phyloP scores from a whole-genome alignment of 208 protist genomes.

The Spongospora subterranea region DNA sequence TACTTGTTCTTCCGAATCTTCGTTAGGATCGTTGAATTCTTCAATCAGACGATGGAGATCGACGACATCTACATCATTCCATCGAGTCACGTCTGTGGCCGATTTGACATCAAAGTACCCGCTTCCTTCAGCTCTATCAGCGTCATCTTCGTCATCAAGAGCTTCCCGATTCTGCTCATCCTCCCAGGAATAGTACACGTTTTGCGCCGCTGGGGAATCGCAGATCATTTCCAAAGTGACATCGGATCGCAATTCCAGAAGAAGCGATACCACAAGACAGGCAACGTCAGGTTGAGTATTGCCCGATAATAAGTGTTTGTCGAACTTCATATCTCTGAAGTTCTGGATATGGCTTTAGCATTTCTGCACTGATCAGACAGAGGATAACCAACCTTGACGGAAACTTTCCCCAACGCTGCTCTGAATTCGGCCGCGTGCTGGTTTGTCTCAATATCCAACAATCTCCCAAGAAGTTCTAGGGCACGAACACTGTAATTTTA shows the following conservation, averaged over 20 bases:
- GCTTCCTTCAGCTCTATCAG: background rate
- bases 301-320: slow-evolving; percentile 27
- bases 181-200: background rate
- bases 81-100: background rate
- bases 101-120: slow-evolving; percentile 14
- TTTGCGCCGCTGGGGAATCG: background rate
- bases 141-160: background rate
- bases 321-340: slow-evolving; percentile 41
- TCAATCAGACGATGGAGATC: slow-evolving; percentile 38
- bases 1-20: slow-evolving; percentile 36
- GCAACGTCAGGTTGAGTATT: slow-evolving; percentile 42
- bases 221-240: background rate
- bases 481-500: slow-evolving; percentile 1
- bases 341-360: background rate
- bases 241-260: slow-evolving; percentile 36
- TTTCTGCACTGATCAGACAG: background rate
- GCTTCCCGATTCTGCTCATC: slow-evolving; percentile 42
- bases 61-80: slow-evolving; percentile 13
- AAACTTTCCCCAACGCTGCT: background rate
- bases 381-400: slow-evolving; percentile 32
- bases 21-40: slow-evolving; percentile 45
- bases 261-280: background rate
- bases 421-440: slow-evolving; percentile 4
- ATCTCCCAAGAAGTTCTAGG: background rate
- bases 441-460: slow-evolving; percentile 35